These are phyloP conservation scores for Aureobasidium uvarum DNA, from an alignment of 2,329 filamentous ascomycete species.

Conservation along the genomic window DNA sequence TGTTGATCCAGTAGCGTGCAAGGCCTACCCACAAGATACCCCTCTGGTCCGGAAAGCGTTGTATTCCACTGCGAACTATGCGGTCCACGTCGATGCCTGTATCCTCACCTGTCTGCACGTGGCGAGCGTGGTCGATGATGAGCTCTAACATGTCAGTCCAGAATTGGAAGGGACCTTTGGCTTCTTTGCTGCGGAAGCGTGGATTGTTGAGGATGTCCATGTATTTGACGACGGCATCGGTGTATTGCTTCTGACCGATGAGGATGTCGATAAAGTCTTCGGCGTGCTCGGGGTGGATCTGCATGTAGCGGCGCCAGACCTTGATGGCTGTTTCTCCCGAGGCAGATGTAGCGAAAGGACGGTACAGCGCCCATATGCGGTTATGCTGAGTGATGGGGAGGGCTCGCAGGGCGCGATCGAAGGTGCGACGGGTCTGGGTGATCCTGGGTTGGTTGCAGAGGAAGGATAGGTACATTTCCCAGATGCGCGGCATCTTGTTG, in stretches of 20 bases:
- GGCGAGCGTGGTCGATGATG: slow-evolving; percentile 77
- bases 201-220: slow-evolving; percentile 90
- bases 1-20: slow-evolving; percentile 94
- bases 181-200: slow-evolving; percentile 85
- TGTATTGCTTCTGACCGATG: slow-evolving; percentile 76
- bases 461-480: slow-evolving; percentile 96
- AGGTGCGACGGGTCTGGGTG: slow-evolving; percentile 79
- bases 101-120: slow-evolving; percentile 77
- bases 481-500: slow-evolving; percentile 98
- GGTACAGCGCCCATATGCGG: slow-evolving; percentile 89
- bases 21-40: slow-evolving; percentile 94
- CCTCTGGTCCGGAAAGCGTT: slow-evolving; percentile 86
- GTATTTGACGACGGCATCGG: slow-evolving; percentile 86
- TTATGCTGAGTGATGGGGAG: slow-evolving; percentile 94
- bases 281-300: slow-evolving; percentile 90
- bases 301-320: slow-evolving; percentile 95
- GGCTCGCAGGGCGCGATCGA: slow-evolving; percentile 87
- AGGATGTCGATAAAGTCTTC: slow-evolving; percentile 95
- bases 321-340: slow-evolving; percentile 87
- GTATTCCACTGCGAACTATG: slow-evolving; percentile 89
- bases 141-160: slow-evolving; percentile 98
- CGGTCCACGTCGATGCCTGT: slow-evolving; percentile 84
- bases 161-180: slow-evolving; percentile 91
- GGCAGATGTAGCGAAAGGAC: slow-evolving; percentile 85
- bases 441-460: slow-evolving; percentile 88